phyloP scores from a whole-genome alignment of 306 rosid species.

The Betula pendula region DNA sequence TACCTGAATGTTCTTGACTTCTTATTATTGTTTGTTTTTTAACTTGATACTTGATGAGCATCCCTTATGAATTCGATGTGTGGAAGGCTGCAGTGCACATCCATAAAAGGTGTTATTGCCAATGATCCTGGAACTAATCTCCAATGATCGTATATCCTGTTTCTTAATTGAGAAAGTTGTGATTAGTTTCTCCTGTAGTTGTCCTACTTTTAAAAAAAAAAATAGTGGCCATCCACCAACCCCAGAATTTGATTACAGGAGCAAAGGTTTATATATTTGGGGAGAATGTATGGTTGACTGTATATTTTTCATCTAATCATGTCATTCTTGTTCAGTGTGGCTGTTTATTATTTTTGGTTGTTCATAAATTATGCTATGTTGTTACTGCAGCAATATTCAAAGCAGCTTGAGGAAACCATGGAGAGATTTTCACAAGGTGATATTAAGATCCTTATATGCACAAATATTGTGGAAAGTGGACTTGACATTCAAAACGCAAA shows the following conservation, averaged over 20 bases:
- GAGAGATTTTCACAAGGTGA: conserved; percentile 81
- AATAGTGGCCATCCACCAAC: conserved; percentile 5
- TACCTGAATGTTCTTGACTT: background rate
- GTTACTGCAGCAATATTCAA: conserved; percentile 80
- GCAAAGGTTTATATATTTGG: background rate
- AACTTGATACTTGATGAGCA: background rate
- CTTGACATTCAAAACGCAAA: conserved; percentile 98
- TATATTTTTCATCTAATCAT: background rate
- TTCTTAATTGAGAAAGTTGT: background rate
- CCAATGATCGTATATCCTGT: background rate
- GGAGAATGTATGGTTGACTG: conserved; percentile 2
- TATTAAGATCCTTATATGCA: conserved; percentile 79
- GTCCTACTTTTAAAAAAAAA: background rate
- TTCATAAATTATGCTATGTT: conserved; percentile 13
- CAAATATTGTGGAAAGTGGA: conserved; percentile 96
- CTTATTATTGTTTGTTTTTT: background rate
- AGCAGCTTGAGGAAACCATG: conserved; percentile 91
- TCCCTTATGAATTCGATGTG: too few species aligned
- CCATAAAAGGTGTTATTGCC: background rate
- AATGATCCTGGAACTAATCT: background rate
- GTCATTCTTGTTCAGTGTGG: background rate
- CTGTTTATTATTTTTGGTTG: background rate
- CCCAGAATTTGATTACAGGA: conserved; percentile 10
- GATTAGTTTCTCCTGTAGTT: background rate
- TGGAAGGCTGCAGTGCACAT: background rate